A percentile compares a stretch with the other conserved stretches of the same genome.
Conservation (phyloP, 192 early-diverging fungal species). For the Backusella westeae region DNA sequence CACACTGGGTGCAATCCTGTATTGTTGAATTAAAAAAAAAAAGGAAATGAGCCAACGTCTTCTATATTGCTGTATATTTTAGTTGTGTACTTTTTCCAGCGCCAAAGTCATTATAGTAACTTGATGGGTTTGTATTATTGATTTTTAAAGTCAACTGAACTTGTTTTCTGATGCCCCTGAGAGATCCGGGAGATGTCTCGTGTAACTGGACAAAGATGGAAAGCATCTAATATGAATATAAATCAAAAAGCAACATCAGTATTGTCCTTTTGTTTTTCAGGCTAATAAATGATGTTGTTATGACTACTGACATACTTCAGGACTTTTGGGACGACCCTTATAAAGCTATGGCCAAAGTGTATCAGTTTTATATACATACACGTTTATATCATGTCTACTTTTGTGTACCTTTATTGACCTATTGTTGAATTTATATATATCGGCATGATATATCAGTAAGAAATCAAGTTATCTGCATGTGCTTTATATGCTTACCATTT, state of each 20-base stretch:
- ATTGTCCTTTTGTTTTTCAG: neutral
- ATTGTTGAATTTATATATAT: neutral
- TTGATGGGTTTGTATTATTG: constrained; percentile 8
- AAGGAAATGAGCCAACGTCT: neutral
- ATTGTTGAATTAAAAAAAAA: neutral
- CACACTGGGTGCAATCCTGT: constrained; percentile 16
- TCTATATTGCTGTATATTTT: neutral
- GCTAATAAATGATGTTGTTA: neutral
- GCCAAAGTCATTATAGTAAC: constrained; percentile 14
- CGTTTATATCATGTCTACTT: too few species aligned
- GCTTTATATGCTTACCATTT: neutral
- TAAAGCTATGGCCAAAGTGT: neutral
- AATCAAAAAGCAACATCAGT: neutral
- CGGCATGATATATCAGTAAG: neutral
- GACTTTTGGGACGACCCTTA: constrained; percentile 1
- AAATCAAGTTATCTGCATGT: neutral
- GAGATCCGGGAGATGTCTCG: constrained; percentile 12
- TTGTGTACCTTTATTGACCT: constrained; percentile 6
- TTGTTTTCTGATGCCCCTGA: constrained; percentile 9
- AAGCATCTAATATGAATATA: neutral
- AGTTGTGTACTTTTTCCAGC: neutral
- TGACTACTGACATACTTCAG: neutral
- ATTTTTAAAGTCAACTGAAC: constrained; percentile 12
- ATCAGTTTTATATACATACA: neutral
- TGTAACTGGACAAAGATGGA: constrained; percentile 9